phyloP scores from a whole-genome alignment of 106 monocot species.

The Dendrobium nobile region DNA sequence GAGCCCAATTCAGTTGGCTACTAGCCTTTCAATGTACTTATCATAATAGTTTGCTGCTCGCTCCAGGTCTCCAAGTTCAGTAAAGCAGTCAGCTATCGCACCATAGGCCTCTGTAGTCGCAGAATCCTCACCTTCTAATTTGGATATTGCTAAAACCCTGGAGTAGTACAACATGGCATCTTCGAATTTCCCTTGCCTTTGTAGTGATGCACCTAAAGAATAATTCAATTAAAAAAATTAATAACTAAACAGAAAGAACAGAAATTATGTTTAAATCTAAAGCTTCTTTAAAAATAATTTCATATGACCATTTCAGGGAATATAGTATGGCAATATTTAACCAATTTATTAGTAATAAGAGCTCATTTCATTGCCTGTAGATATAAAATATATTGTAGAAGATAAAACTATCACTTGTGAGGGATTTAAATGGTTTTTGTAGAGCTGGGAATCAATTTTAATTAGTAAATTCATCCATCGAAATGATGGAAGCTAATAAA shows the following conservation, averaged over 20 bases:
- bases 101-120: conserved; percentile 73
- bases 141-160: conserved; percentile 55
- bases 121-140: conserved; percentile 42
- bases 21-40: conserved; percentile 61
- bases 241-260: neutral
- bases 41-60: conserved; percentile 79
- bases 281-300: no score
- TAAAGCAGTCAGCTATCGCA: conserved; percentile 80
- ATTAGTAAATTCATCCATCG: no score
- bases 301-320: no score
- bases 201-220: conserved; percentile 62
- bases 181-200: conserved; percentile 67
- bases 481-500: no score
- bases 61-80: conserved; percentile 78
- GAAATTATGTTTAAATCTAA: no score
- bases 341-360: no score
- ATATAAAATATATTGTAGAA: no score
- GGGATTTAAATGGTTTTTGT: no score
- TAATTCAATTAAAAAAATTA: neutral
- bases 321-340: no score
- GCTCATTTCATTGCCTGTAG: no score
- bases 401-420: no score
- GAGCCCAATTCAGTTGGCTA: conserved; percentile 29
- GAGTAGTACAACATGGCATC: conserved; percentile 82
- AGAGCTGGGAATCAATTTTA: no score